These are phyloP conservation scores for Amanita polypyramis DNA, from an alignment of 768 basidiomycete genomes.

Conservation along the genomic window DNA sequence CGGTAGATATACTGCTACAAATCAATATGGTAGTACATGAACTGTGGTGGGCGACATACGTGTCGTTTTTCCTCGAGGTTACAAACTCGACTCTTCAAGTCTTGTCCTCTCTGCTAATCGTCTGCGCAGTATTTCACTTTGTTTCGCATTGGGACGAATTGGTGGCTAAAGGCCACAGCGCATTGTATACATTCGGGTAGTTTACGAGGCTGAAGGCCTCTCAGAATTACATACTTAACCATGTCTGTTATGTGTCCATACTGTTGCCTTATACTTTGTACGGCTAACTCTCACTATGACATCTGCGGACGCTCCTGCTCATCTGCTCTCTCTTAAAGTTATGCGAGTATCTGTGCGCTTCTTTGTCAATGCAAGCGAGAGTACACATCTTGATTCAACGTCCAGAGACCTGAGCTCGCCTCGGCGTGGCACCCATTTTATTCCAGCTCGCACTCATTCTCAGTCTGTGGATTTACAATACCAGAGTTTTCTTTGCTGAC, in stretches of 20 bases:
- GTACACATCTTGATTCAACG: conserved; percentile 8
- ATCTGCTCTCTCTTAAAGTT: conserved; percentile 72
- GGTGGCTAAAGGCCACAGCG: conserved; percentile 16
- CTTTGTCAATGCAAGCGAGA: neutral
- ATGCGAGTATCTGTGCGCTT: conserved; percentile 76
- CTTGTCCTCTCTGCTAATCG: neutral
- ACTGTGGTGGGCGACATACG: neutral
- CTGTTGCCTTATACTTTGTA: neutral
- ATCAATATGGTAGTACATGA: neutral
- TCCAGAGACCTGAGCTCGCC: conserved; percentile 63
- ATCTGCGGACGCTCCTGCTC: conserved; percentile 40
- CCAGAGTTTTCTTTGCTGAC: neutral
- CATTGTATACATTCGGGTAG: conserved; percentile 10
- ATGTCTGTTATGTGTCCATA: neutral
- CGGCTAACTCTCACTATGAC: conserved; percentile 5
- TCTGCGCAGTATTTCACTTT: conserved; percentile 8
- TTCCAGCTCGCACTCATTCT: conserved; percentile 73
- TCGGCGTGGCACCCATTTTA: conserved; percentile 83
- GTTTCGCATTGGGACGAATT: conserved; percentile 11
- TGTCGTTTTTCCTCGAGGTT: too few species aligned
- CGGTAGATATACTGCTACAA: conserved; percentile 16
- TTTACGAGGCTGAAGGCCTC: conserved; percentile 17
- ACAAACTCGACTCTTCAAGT: neutral
- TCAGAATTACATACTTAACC: neutral
- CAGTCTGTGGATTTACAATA: conserved; percentile 27